Evolutionary conservation across 2,329 filamentous ascomycete genomes (phyloP).

Genomic region (Microsporum canis): DNA sequence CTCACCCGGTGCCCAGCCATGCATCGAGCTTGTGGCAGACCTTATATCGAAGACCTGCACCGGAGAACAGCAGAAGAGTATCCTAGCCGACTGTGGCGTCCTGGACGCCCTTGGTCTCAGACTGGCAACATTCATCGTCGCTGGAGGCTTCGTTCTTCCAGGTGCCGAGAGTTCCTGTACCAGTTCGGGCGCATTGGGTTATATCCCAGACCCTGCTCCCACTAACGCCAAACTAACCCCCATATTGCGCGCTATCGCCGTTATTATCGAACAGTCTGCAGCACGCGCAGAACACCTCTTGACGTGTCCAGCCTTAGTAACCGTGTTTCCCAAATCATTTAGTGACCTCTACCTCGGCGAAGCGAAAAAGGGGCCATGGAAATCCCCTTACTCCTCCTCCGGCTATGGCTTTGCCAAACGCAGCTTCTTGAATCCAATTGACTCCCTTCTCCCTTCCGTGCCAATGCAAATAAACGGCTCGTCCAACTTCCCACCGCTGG

Average conservation of each 20-base stretch:
- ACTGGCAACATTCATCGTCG: conserved; percentile 59
- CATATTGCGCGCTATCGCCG: conserved; percentile 64
- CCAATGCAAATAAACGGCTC: conserved; percentile 26
- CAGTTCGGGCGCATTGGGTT: conserved; percentile 45
- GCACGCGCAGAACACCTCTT: conserved; percentile 62
- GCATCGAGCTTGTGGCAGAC: conserved; percentile 31
- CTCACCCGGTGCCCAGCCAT: conserved; percentile 43
- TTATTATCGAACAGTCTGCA: conserved; percentile 67
- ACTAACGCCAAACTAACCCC: conserved; percentile 50
- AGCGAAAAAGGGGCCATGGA: conserved; percentile 41
- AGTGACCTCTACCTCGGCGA: conserved; percentile 40
- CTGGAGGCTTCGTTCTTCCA: conserved; percentile 57
- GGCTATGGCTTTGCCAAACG: conserved; percentile 40
- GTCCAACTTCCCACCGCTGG: conserved; percentile 45
- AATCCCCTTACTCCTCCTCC: conserved; percentile 43
- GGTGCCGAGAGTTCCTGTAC: conserved; percentile 46
- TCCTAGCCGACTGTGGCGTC: conserved; percentile 60
- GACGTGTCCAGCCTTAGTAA: conserved; percentile 56
- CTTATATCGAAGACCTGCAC: conserved; percentile 54
- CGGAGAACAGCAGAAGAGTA: conserved; percentile 57
- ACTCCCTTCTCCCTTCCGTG: conserved; percentile 50
- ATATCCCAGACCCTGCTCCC: conserved; percentile 52
- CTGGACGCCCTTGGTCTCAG: conserved; percentile 67
- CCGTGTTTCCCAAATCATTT: conserved; percentile 50
- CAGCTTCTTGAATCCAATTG: conserved; percentile 46